Evolutionary conservation across 2,329 filamentous ascomycete species (phyloP), one percentile per base, ranked within the genome.

Genomic region (Sphaceloma murrayae): DNA sequence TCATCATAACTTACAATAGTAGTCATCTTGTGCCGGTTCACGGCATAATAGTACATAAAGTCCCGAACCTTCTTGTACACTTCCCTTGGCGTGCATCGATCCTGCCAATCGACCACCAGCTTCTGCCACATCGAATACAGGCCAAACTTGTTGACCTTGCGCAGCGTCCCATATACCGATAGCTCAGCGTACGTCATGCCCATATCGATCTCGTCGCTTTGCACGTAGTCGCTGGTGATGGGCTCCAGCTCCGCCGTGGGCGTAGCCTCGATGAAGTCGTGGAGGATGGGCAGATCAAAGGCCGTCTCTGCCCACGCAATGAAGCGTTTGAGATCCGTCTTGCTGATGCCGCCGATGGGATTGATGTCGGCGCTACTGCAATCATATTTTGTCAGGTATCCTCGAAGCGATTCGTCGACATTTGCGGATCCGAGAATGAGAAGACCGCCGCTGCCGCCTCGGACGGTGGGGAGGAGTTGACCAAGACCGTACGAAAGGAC

Each of bases 321-420:
- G 62, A 88, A 86, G 7, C 71, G 63, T 58, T 82, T 84, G 1
- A 85, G 65, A 53, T 87, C 82, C 2, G 69, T 75, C 59, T 85
- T 86, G 46, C 67, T 70, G 46, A 78, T 74, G 8, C 69, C 69
- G 11, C 75, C 78, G 40, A 82, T 79, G 3, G 78, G 78, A 52
- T 81, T 77, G 56, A 80, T 65, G 52, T 69, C 66, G 11, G 67
- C 67, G n/a, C 59, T 63, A 5, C 56, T 62, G 54, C 72, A 75
- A 56, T 84, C 80, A 55, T 84, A 84, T 61, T 85, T 84, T n/a
- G 80, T 85, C 16, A 82, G 65, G 58, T 84, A 78, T 14, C 69
- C 71, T 19, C 70, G 64, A 18, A 75, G 60, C 48, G 64, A 67
- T 52, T 74, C 74, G 52, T 75, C 78, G 3, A 83, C 80, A 53